Percentiles rank a stretch among this genome's conserved stretches.
phyloP scores from a whole-genome alignment of 2,329 filamentous ascomycete species.

The Pseudogymnoascus sp. region DNA sequence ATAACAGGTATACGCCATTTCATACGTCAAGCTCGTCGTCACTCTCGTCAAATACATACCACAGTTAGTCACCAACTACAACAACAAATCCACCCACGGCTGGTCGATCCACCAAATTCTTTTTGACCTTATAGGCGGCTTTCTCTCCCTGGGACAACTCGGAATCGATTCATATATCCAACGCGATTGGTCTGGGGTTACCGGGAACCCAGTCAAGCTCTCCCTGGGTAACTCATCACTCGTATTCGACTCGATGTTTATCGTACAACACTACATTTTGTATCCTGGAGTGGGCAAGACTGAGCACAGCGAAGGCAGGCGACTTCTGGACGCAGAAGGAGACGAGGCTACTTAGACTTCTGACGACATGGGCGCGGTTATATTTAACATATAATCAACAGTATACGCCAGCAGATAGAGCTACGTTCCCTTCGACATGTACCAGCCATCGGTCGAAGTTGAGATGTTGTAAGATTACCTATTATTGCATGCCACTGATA shows the following conservation, averaged over 20 bases:
- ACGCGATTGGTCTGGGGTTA: slow-evolving; percentile 81
- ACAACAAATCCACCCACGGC: slow-evolving; percentile 74
- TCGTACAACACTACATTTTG: slow-evolving; percentile 78
- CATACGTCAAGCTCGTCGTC: slow-evolving; percentile 81
- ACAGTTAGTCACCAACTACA: slow-evolving; percentile 74
- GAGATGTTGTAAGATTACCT: slow-evolving; percentile 1
- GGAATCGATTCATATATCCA: slow-evolving; percentile 77
- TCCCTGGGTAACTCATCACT: slow-evolving; percentile 78
- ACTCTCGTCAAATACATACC: slow-evolving; percentile 91
- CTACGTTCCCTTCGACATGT: neutral
- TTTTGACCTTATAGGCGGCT: slow-evolving; percentile 72
- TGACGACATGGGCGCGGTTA: neutral
- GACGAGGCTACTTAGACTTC: neutral
- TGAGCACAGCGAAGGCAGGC: slow-evolving; percentile 2
- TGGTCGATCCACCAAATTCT: slow-evolving; percentile 84
- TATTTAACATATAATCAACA: slow-evolving; percentile 3
- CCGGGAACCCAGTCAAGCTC: slow-evolving; percentile 87
- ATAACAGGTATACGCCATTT: slow-evolving; percentile 50
- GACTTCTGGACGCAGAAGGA: neutral
- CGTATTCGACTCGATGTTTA: slow-evolving; percentile 78
- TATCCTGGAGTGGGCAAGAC: slow-evolving; percentile 42
- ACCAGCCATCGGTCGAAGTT: neutral
- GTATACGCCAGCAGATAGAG: neutral
- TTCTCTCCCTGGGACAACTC: slow-evolving; percentile 75
- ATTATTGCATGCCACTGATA: neutral